These are phyloP conservation scores for Ceratocystis lukuohia DNA, from an alignment of 2,329 filamentous ascomycete genomes.

Conservation along the genomic window DNA sequence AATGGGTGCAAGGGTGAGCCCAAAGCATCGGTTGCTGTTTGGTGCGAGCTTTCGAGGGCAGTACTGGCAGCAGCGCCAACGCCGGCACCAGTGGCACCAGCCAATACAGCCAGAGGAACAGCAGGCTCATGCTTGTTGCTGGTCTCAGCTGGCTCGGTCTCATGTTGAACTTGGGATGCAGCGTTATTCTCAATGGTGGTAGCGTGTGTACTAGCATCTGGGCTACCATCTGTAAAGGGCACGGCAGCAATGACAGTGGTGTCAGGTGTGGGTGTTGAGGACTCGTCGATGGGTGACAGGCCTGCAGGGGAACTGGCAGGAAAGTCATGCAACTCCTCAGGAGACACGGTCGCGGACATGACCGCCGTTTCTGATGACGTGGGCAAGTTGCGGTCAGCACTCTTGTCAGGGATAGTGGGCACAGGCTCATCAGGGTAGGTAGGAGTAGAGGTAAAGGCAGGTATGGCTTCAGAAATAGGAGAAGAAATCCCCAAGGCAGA, in stretches of 20 bases:
- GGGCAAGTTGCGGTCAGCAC: not conserved
- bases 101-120: not conserved
- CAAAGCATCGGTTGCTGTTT: constrained; percentile 4
- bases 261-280: not conserved
- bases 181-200: constrained; percentile 7
- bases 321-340: constrained; percentile 7
- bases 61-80: not conserved
- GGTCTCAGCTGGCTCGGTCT: not conserved
- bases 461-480: not conserved
- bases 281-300: constrained; percentile 12
- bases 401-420: not conserved
- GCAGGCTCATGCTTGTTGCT: not conserved
- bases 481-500: too few relatives aligned
- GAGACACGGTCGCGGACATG: constrained; percentile 11
- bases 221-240: not conserved
- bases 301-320: not conserved
- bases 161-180: not conserved
- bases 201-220: constrained; percentile 5
- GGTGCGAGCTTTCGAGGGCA: not conserved
- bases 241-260: not conserved
- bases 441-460: too few relatives aligned
- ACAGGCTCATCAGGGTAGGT: not conserved
- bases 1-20: constrained; percentile 7
- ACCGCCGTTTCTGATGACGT: not conserved
- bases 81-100: not conserved